These are phyloP conservation scores for Comarum palustre DNA, from an alignment of 306 rosid genomes.

Conservation along the genomic window DNA sequence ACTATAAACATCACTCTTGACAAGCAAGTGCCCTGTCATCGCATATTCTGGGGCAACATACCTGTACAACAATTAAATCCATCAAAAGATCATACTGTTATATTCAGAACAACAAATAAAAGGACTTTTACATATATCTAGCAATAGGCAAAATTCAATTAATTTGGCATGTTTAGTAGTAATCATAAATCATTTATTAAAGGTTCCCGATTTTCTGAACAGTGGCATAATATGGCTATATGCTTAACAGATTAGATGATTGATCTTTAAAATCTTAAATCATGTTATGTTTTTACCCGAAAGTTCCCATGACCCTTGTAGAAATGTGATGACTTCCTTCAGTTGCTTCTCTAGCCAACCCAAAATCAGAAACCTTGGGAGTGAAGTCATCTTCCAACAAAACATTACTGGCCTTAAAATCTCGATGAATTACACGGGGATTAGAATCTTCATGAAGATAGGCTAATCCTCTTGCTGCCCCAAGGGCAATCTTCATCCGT, in stretches of 20 bases:
- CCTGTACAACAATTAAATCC: slow-evolving; percentile 43
- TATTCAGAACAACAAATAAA: not conserved
- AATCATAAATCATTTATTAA: not conserved
- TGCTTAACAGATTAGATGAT: not conserved
- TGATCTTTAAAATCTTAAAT: slow-evolving; percentile 4
- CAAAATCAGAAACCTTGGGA: slow-evolving; percentile 97
- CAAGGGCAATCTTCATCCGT: slow-evolving; percentile 82
- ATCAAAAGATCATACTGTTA: slow-evolving; percentile 1
- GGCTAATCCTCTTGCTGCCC: slow-evolving; percentile 97
- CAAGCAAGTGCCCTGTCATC: slow-evolving; percentile 94
- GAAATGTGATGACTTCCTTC: slow-evolving; percentile 84
- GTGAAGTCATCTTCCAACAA: slow-evolving; percentile 85
- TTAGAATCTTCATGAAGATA: slow-evolving; percentile 97
- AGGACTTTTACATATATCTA: not conserved
- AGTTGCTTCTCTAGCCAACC: slow-evolving; percentile 95
- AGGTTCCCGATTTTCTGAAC: not conserved
- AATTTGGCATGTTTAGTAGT: not conserved
- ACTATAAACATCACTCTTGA: slow-evolving; percentile 95
- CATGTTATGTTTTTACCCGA: slow-evolving; percentile 53
- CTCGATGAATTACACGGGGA: slow-evolving; percentile 94
- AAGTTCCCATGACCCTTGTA: slow-evolving; percentile 96
- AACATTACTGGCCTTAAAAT: slow-evolving; percentile 90
- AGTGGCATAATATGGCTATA: not conserved
- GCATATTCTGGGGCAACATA: slow-evolving; percentile 99
- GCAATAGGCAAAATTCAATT: not conserved